These are phyloP conservation scores for Sclerotinia nivalis DNA, from an alignment of 2,329 filamentous ascomycete genomes.

Conservation along the genomic window DNA sequence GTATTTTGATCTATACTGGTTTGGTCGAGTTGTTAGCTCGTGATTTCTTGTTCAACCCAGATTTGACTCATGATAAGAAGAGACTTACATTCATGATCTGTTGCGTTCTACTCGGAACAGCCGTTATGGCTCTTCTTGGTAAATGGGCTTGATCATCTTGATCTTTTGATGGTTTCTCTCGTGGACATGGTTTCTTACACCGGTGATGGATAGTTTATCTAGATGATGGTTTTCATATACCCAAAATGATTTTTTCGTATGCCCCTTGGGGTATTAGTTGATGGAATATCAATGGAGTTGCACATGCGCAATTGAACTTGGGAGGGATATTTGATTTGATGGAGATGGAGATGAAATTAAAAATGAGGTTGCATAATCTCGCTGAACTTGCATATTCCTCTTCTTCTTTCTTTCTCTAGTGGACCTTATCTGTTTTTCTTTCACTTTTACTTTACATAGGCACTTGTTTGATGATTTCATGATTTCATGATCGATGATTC, in stretches of 20 bases:
- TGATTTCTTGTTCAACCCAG: constrained; percentile 52
- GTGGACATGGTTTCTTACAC: not conserved
- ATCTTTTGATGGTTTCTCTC: not conserved
- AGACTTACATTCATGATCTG: constrained; percentile 47
- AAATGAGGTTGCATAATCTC: not conserved
- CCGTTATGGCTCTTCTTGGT: constrained; percentile 51
- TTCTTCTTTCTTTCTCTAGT: not conserved
- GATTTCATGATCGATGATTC: not conserved
- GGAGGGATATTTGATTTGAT: not conserved
- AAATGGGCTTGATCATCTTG: constrained; percentile 47
- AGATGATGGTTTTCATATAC: constrained; percentile 9
- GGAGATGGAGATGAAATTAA: not conserved
- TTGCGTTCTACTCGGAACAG: constrained; percentile 46
- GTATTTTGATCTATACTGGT: constrained; percentile 52
- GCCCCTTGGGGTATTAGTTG: not conserved
- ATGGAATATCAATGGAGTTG: not conserved
- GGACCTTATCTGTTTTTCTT: not conserved
- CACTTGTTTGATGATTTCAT: constrained; percentile 1
- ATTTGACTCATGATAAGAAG: constrained; percentile 45
- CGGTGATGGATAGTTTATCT: not conserved
- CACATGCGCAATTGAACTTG: not conserved
- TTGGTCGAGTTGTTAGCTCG: constrained; percentile 52
- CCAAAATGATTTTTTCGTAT: not conserved
- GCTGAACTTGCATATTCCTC: not conserved
- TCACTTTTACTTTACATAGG: not conserved